Evolutionary conservation across 345 rosid genomes (phyloP), one percentile per base, ranked within the genome.

Genomic region (Microthlaspi erraticum): DNA sequence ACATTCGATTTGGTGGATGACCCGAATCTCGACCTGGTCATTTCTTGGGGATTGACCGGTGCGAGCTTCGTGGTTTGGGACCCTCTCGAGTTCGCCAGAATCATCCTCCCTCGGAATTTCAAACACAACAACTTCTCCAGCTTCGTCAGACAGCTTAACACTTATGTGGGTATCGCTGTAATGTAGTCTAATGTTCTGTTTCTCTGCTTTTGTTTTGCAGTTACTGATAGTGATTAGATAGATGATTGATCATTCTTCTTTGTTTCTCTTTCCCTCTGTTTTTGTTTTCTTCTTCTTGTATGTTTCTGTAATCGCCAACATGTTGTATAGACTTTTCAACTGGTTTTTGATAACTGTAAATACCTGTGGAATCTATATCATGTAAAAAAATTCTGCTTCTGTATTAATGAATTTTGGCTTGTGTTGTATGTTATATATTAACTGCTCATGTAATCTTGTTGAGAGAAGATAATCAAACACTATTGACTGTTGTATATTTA

Each of bases 41-140:
- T 94, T 0, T 91, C 99, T 26, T 94, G 98, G 99, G 94, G 93
- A 18, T 34, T 84, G 1, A 68, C 77, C 11, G 95, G 89, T 0
- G 78, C 77, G 41, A 94, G 98, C 80, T 94, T 94, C 73, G 92
- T 94, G 2, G 96, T 94, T 13, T 88, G 97, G 98, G 91, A 94
- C 33, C 93, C 98, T 7, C 50, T 88, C 6, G 98, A 94, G 68
- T 91, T 94, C 53, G 76, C 99, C 2, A 82, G 90, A 75, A 19
- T 77, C 66, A 77, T 89, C 10, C 96, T 94, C 49, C 99, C 99
- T 0, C 68, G 92, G 61, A 85, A 85, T 58, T 94, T 94, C 87
- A 94, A 94, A 88, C 99, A 94, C 82, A 87, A 85, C 75, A 94
- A 94, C 55, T 91, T 94, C 86, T 91, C 99, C 77, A 94, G 99